phyloP scores from a whole-genome alignment of 1,284 basidiomycete species.

The Ustilago lituana region DNA sequence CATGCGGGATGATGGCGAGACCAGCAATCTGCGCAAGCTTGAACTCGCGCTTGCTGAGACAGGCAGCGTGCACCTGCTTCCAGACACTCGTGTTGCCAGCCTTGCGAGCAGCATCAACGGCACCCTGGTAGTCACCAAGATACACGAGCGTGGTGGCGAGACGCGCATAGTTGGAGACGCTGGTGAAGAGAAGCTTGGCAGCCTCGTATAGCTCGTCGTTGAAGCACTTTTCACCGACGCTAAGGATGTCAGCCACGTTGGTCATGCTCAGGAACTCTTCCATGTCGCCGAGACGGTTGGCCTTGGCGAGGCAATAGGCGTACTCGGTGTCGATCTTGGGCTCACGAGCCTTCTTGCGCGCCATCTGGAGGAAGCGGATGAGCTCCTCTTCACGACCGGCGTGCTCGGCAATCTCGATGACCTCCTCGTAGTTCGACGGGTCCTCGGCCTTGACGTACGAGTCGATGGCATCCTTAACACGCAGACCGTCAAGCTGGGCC shows the following conservation, averaged over 20 bases:
- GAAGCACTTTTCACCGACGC: conserved; percentile 99
- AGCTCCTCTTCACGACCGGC: conserved; percentile 99
- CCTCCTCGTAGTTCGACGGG: conserved; percentile 92
- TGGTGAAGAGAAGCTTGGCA: conserved; percentile 91
- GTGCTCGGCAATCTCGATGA: conserved; percentile 94
- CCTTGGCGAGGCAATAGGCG: conserved; percentile 66
- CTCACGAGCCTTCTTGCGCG: conserved; percentile 95
- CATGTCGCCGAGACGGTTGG: conserved; percentile 73
- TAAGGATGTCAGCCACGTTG: conserved; percentile 94
- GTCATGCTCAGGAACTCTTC: conserved; percentile 99
- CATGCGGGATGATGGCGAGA: conserved; percentile 68
- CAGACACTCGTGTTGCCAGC: conserved; percentile 99
- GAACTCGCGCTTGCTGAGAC: conserved; percentile 97
- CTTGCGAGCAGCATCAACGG: conserved; percentile 97
- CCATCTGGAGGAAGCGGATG: conserved; percentile 98
- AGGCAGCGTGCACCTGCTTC: conserved; percentile 99
- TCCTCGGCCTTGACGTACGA: conserved; percentile 99
- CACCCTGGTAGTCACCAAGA: conserved; percentile 95
- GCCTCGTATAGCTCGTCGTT: conserved; percentile 98
- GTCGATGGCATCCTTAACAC: conserved; percentile 98
- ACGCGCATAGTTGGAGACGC: conserved; percentile 98
- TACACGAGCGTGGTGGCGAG: conserved; percentile 98
- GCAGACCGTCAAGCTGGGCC: conserved; percentile 97
- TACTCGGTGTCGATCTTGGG: conserved; percentile 93
- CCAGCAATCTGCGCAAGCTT: conserved; percentile 87